These are phyloP conservation scores for Rhynchospora tenuis DNA, from an alignment of 176 grass and related monocot genomes.

Conservation along the genomic window DNA sequence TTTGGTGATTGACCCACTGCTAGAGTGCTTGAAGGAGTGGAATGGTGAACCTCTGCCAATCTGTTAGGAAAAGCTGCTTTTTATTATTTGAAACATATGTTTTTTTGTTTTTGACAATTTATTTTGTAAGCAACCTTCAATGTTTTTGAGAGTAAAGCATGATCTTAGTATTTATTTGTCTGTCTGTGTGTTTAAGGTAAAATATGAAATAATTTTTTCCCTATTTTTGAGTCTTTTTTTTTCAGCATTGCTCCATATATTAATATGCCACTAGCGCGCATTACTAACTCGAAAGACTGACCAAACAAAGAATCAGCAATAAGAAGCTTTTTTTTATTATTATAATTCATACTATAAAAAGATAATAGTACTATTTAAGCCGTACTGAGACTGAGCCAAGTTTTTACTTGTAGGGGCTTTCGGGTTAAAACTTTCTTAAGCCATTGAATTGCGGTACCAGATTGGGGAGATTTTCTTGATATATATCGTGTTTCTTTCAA, in stretches of 20 bases:
- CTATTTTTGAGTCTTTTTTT: too few species aligned
- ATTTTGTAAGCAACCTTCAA: background rate
- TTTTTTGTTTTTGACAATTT: background rate
- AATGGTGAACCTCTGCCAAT: slow-evolving; percentile 63
- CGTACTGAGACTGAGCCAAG: background rate
- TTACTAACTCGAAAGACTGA: background rate
- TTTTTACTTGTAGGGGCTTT: background rate
- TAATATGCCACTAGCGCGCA: background rate
- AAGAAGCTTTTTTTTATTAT: background rate
- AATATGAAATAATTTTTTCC: background rate
- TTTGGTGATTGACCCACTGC: slow-evolving; percentile 54
- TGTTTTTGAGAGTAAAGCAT: background rate
- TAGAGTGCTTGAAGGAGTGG: slow-evolving; percentile 79
- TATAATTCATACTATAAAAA: background rate
- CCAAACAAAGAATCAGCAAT: background rate
- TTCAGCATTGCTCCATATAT: background rate
- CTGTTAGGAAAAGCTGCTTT: slow-evolving; percentile 25
- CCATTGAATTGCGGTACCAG: background rate
- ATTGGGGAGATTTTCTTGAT: background rate
- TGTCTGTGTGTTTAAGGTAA: background rate
- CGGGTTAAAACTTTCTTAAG: background rate
- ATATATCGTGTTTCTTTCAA: background rate
- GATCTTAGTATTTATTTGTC: background rate
- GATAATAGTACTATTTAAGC: background rate
- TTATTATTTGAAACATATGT: background rate